Evolutionary conservation across 306 rosid genomes (phyloP).

Genomic region (Medicago truncatula): MtrunA17r5.0-ANR NC_053046.1:9994501-9995000

Average conservation of each 20-base stretch:
- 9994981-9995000: background rate
- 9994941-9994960: background rate
- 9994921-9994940: background rate
- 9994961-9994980: background rate
- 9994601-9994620: slow-evolving; percentile 21
- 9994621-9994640: background rate
- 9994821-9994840: background rate
- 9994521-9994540: slow-evolving; percentile 42
- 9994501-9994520: slow-evolving; percentile 28
- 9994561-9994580: slow-evolving; percentile 33
- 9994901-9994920: background rate
- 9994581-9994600: slow-evolving; percentile 35
- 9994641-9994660: slow-evolving; percentile 6
- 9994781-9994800: background rate
- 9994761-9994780: background rate
- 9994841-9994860: background rate
- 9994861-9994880: background rate
- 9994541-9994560: slow-evolving; percentile 31
- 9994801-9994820: background rate
- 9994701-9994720: background rate
- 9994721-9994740: background rate
- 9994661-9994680: background rate
- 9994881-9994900: background rate
- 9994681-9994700: background rate
- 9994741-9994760: background rate